Conservation (phyloP, 1,284 basidiomycete genomes). For the Xanthoconium separans region DNA sequence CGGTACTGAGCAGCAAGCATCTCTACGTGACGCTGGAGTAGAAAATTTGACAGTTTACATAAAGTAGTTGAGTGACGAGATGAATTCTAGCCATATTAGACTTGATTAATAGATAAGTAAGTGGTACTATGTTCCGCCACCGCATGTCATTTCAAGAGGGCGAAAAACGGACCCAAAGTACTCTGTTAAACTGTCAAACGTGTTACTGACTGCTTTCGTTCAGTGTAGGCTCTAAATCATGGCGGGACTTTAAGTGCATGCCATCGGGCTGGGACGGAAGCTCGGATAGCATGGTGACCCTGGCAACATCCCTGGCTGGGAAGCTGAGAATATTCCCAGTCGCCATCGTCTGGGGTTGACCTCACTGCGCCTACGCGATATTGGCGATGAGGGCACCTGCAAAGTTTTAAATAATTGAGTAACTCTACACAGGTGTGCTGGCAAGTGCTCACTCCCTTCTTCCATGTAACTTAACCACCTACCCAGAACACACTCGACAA, state of each 20-base stretch:
- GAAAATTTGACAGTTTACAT: conserved; percentile 5
- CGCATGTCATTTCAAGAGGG: background rate
- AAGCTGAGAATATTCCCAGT: conserved; percentile 3
- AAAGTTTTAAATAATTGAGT: conserved; percentile 25
- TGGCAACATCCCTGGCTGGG: conserved; percentile 19
- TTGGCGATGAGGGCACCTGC: conserved; percentile 18
- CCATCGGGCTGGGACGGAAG: conserved; percentile 1
- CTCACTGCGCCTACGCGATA: conserved; percentile 15
- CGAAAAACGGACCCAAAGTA: background rate
- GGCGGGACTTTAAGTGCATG: background rate
- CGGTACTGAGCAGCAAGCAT: conserved; percentile 67
- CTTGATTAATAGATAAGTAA: background rate
- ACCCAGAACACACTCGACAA: conserved; percentile 7
- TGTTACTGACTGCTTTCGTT: background rate
- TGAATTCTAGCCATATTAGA: background rate
- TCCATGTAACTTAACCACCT: conserved; percentile 14
- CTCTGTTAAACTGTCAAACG: background rate
- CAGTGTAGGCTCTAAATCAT: background rate
- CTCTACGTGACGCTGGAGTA: conserved; percentile 62
- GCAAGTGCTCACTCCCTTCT: background rate
- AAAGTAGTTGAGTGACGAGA: background rate
- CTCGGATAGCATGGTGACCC: conserved; percentile 2
- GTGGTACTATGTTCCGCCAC: too few species aligned
- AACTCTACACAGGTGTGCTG: conserved; percentile 1
- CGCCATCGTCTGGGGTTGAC: conserved; percentile 7